Evolutionary conservation across 2,329 filamentous ascomycete genomes (phyloP).

Genomic region (Exophiala dermatitidis): DNA sequence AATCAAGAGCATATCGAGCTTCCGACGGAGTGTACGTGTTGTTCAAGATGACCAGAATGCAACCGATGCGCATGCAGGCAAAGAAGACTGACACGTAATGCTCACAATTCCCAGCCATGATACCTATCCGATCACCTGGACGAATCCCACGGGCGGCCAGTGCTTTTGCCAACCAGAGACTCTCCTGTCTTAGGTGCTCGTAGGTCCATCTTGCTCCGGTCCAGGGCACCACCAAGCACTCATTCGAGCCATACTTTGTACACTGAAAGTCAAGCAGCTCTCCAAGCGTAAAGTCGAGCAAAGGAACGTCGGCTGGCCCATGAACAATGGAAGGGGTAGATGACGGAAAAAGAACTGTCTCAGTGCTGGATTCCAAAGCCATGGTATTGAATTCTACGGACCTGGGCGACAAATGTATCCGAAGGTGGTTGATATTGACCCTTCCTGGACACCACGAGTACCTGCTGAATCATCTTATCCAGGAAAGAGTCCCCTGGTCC

Average conservation of each 20-base stretch:
- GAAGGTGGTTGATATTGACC: no score
- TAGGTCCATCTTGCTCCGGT: slow-evolving; percentile 69
- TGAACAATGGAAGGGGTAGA: slow-evolving; percentile 50
- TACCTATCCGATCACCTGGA: slow-evolving; percentile 62
- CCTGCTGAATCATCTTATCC: no score
- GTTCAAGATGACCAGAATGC: slow-evolving; percentile 68
- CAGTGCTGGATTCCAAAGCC: slow-evolving; percentile 20
- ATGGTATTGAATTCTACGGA: no score
- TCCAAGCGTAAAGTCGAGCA: slow-evolving; percentile 64
- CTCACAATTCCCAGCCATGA: slow-evolving; percentile 61
- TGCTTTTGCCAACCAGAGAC: slow-evolving; percentile 56
- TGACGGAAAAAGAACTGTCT: no score
- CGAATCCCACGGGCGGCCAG: slow-evolving; percentile 60
- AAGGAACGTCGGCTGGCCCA: slow-evolving; percentile 60
- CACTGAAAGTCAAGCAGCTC: slow-evolving; percentile 67
- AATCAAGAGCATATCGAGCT: slow-evolving; percentile 62
- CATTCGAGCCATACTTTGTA: slow-evolving; percentile 55
- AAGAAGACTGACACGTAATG: slow-evolving; percentile 63
- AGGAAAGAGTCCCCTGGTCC: no score
- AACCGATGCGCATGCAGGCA: slow-evolving; percentile 58
- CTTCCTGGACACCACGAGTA: no score
- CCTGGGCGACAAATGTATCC: no score
- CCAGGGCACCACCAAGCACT: slow-evolving; percentile 69
- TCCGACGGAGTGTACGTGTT: slow-evolving; percentile 73
- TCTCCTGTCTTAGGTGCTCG: slow-evolving; percentile 56